A percentile compares a stretch with the other conserved stretches of the same genome.
Evolutionary conservation across 345 rosid species (phyloP).

Genomic region (Brassica nigra): DNA sequence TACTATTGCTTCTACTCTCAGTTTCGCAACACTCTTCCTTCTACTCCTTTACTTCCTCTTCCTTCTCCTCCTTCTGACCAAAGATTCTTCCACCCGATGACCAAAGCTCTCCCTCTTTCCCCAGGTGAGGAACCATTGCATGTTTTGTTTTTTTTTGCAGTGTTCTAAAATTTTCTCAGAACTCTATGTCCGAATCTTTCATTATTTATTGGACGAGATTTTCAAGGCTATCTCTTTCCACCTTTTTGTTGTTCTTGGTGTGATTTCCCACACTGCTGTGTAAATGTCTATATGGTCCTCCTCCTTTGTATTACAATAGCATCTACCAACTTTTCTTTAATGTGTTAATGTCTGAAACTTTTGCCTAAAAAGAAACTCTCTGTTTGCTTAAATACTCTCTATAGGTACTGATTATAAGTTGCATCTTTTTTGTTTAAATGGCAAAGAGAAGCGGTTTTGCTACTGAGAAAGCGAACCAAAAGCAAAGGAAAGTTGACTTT

Average conservation of each 20-base stretch:
- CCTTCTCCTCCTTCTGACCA: too few species aligned
- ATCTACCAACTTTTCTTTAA: conserved; percentile 23
- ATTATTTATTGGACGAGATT: conserved; percentile 23
- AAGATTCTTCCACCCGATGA: too few species aligned
- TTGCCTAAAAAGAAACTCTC: conserved; percentile 20
- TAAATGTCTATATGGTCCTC: conserved; percentile 36
- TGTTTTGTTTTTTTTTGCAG: too few species aligned
- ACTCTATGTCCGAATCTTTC: too few species aligned
- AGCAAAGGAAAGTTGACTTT: too few species aligned
- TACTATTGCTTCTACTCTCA: too few species aligned
- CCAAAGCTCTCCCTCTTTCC: too few species aligned
- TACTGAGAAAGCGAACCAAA: too few species aligned
- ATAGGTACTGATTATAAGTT: conserved; percentile 34
- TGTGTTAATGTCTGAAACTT: conserved; percentile 29
- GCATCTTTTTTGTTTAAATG: conserved; percentile 18
- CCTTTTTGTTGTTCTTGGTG: conserved; percentile 18
- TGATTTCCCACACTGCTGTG: conserved; percentile 19
- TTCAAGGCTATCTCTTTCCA: conserved; percentile 30
- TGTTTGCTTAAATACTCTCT: conserved; percentile 30
- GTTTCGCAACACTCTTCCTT: too few species aligned
- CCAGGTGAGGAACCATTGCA: too few species aligned
- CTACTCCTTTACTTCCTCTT: too few species aligned
- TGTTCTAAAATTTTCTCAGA: too few species aligned
- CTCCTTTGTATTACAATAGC: background rate
- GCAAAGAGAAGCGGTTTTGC: background rate